Percentiles rank a stretch among this genome's conserved stretches.
Conservation (phyloP, 1,284 basidiomycete genomes). For the Trichosporon inkin region DNA sequence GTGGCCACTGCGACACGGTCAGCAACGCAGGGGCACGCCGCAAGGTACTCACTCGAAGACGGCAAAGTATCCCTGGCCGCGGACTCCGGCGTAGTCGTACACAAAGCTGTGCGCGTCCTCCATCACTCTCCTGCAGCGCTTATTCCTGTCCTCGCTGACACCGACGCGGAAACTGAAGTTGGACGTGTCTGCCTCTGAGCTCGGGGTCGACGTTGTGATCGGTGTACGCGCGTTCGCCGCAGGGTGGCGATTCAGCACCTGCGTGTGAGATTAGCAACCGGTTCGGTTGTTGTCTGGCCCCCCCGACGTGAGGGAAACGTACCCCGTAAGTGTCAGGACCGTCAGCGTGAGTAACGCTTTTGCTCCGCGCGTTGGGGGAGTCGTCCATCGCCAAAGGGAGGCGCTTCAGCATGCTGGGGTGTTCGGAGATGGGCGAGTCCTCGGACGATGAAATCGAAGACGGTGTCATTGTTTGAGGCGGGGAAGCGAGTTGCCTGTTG, state of each 20-base stretch:
- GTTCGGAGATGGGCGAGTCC: constrained; percentile 17
- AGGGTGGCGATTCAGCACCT: constrained; percentile 51
- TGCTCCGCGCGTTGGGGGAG: constrained; percentile 64
- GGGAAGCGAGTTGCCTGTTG: constrained; percentile 9
- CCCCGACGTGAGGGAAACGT: constrained; percentile 38
- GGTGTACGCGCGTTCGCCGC: constrained; percentile 25
- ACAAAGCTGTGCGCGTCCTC: constrained; percentile 96
- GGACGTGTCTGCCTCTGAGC: constrained; percentile 26
- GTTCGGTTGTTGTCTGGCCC: not conserved
- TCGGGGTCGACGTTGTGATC: not conserved
- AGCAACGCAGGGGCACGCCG: not conserved
- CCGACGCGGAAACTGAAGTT: constrained; percentile 68
- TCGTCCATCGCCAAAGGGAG: constrained; percentile 37
- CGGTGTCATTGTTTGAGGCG: constrained; percentile 13
- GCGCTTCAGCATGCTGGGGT: constrained; percentile 21
- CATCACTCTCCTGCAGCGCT: constrained; percentile 87
- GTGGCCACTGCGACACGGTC: constrained; percentile 61
- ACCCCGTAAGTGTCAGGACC: constrained; percentile 71
- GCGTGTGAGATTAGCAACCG: constrained; percentile 5
- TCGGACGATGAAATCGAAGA: constrained; percentile 15
- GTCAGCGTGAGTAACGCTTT: constrained; percentile 67
- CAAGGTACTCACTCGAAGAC: constrained; percentile 68
- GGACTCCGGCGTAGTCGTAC: constrained; percentile 83
- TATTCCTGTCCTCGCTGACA: constrained; percentile 76
- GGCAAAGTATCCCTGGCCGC: constrained; percentile 95